Conservation (phyloP, 306 rosid genomes). For the Hylodesmum podocarpum region DNA sequence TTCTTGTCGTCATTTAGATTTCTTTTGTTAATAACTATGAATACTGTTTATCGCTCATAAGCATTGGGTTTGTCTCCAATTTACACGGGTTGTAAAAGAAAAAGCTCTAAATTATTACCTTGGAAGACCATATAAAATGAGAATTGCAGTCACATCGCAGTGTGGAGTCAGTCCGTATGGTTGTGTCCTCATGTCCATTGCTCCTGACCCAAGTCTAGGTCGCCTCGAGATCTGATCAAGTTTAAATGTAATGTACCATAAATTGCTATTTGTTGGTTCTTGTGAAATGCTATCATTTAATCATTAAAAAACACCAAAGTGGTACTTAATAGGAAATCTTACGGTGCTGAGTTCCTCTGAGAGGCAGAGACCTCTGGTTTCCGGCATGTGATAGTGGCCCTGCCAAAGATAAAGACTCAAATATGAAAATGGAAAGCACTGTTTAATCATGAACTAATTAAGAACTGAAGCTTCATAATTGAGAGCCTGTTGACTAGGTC, state of each 20-base stretch:
- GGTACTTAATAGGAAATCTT: conserved; percentile 26
- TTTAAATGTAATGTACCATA: conserved; percentile 42
- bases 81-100: conserved; percentile 23
- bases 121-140: conserved; percentile 90
- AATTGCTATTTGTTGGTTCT: conserved; percentile 35
- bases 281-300: background rate
- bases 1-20: background rate
- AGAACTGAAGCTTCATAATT: conserved; percentile 1
- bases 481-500: conserved; percentile 7
- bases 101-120: conserved; percentile 55
- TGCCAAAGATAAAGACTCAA: conserved; percentile 26
- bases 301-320: background rate
- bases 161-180: conserved; percentile 72
- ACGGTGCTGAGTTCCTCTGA: conserved; percentile 55
- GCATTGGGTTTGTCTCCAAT: conserved; percentile 2
- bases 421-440: background rate
- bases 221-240: conserved; percentile 44
- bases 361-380: conserved; percentile 60
- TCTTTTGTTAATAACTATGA: background rate
- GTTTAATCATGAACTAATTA: conserved; percentile 13
- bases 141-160: conserved; percentile 97
- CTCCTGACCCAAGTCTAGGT: conserved; percentile 46
- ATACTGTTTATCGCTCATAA: background rate
- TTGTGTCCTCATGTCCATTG: conserved; percentile 39
- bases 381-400: conserved; percentile 66